Evolutionary conservation across 805 yeast genomes (phyloP), one percentile per base, ranked within the genome.

Genomic region (Candida andamanensis): DNA sequence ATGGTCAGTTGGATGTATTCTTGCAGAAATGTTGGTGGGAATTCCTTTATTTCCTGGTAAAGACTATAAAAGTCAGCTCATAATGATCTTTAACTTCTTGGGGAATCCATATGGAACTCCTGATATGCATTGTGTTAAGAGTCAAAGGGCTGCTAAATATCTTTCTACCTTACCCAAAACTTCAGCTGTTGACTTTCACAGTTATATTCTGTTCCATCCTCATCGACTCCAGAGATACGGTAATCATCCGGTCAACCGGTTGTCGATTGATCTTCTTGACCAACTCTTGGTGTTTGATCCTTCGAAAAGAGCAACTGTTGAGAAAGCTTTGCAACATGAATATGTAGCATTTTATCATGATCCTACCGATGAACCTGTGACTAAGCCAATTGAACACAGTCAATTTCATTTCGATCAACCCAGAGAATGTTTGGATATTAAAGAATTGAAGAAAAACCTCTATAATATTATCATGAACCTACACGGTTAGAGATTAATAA

Each of bases 271-370:
- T 30, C 44, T 64, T 32, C 41, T 64, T 35, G 80, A 78, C 34
- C 74, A 67, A 44, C 75, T 92, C 82, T 68, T 92, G 22, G 77
- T 89, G n/a, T 72, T 92, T 42, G 95, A 90, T 53, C 97, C 97
- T 3, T 69, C 67, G 27, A 72, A 76, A 47, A 73, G 98, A 56
- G 81, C 89, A 35, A 78, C 87, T 0, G 97, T 89, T 3, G 86
- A 83, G 36, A 82, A 86, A 45, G 97, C 97, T 0, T 65, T 92
- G 30, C 71, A 68, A 39, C 98, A 92, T 59, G 95, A 96, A 6
- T 92, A 90, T 54, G 60, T 92, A 34, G 69, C 78, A 28, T 74
- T 84, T 19, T 92, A 96, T 89, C 97, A 62, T 34, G 67, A 63
- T 30, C 53, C 57, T 1, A 37, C 30, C 10, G 63, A 57, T 30